Evolutionary conservation across 2,329 filamentous ascomycete species (phyloP), one percentile per base, ranked within the genome.

Genomic region (Epichloe brachyelytri): DNA sequence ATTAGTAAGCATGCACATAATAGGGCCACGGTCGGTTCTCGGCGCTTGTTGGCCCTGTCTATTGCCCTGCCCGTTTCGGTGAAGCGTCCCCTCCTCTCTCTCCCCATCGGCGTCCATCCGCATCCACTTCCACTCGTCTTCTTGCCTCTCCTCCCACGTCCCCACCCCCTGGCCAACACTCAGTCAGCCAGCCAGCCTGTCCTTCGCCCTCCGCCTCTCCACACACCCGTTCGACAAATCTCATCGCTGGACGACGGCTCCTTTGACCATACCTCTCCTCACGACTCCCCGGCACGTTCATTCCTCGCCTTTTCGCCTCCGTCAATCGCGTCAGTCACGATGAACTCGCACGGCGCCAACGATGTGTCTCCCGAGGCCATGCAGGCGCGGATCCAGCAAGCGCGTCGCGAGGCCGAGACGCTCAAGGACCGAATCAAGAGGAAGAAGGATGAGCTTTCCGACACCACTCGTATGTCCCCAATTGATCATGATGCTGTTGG

Each of bases 391-490:
- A 91, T 93, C 63, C 86, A 88, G 66, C 84, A 87, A 65, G 91
- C 93, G 68, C 84, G 93, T 71, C 88, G 93, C 76, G 93, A 98
- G 79, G 93, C 93, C 63, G 93, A 97, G 77, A 90, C 87, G 50
- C 77, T 97, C 62, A 97, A 97, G 79, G 91, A 97, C 70, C 85
- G 88, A 71, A 97, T 97, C 82, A 97, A 96, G 85, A 83, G 90
- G 73, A 95, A 95, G 83, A 97, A 97, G 86, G 93, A 98, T 80
- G 93, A 97, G 74, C 81, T 98, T 62, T 91, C 91, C 68, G 93
- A 98, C 72, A 95, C 90, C 57, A 94, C 90, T 66, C 85, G 93
- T 98, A 83, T 81, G 91, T 79, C 56, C 56, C 50, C 54, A 50
- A 54, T 51, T 54, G 53, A 52, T 40, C n/a, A 22, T 30, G 20